A percentile compares a stretch with the other conserved stretches of the same genome.
Conservation (phyloP, 2,329 filamentous ascomycete genomes). For the Colletotrichum noveboracense region DNA sequence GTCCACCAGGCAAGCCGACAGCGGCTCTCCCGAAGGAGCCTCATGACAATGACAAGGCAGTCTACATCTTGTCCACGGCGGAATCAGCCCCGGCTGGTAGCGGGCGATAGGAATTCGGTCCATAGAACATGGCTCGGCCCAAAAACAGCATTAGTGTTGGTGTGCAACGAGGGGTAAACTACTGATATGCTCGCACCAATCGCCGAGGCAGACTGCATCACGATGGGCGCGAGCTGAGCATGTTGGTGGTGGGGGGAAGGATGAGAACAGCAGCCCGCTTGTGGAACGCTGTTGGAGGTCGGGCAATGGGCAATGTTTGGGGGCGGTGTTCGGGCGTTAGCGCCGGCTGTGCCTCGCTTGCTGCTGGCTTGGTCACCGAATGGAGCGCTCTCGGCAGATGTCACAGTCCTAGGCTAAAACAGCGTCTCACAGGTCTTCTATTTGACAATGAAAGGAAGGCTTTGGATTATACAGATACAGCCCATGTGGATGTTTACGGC, state of each 20-base stretch:
- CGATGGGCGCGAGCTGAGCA: background rate
- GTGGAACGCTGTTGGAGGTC: background rate
- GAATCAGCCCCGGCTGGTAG: slow-evolving; percentile 11
- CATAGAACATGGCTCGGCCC: background rate
- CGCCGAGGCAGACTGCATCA: slow-evolving; percentile 13
- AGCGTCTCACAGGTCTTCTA: background rate
- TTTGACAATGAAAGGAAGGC: background rate
- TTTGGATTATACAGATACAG: background rate
- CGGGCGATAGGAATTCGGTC: background rate
- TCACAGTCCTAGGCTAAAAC: background rate
- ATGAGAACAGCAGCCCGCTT: background rate
- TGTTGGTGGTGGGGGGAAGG: background rate
- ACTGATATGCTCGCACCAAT: background rate
- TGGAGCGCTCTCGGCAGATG: background rate
- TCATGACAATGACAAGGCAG: slow-evolving; percentile 12
- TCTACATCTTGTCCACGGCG: background rate
- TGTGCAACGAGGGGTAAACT: background rate
- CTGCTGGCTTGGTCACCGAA: background rate
- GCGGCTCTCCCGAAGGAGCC: background rate
- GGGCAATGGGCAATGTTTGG: background rate
- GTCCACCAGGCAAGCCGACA: background rate
- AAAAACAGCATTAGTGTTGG: background rate
- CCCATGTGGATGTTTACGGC: background rate
- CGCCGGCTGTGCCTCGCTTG: background rate
- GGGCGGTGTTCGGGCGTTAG: background rate